Percentiles rank a stretch among this genome's conserved stretches.
Conservation (phyloP, 2,329 filamentous ascomycete species). For the Diaporthe citri region DNA sequence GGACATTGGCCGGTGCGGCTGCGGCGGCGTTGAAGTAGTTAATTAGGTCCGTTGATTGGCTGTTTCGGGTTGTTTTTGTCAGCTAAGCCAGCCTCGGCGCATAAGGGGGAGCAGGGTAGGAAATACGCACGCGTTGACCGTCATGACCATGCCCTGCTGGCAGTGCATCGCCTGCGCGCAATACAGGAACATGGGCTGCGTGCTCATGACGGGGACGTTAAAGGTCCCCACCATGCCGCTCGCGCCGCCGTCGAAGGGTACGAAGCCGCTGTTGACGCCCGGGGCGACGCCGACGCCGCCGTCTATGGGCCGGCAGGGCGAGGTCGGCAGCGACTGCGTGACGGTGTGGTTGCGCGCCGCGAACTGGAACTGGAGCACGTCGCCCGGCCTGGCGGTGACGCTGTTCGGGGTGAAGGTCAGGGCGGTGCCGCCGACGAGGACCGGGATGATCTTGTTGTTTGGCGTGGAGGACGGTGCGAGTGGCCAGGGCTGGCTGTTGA, state of each 20-base stretch:
- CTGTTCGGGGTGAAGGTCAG: slow-evolving; percentile 42
- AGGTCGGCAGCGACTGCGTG: slow-evolving; percentile 53
- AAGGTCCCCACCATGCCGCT: slow-evolving; percentile 57
- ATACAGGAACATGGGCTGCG: slow-evolving; percentile 63
- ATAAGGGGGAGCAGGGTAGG: no score
- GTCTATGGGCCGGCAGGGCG: slow-evolving; percentile 55
- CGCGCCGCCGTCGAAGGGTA: slow-evolving; percentile 53
- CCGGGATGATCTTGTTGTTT: slow-evolving; percentile 34
- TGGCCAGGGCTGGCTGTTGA: slow-evolving; percentile 25
- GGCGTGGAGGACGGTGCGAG: background rate
- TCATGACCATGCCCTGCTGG: slow-evolving; percentile 62
- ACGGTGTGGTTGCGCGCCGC: slow-evolving; percentile 46
- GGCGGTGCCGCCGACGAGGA: slow-evolving; percentile 42
- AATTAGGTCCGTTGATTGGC: slow-evolving; percentile 8
- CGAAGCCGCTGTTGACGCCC: slow-evolving; percentile 56
- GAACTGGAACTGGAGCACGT: slow-evolving; percentile 47
- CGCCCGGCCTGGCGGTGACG: slow-evolving; percentile 41
- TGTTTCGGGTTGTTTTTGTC: background rate
- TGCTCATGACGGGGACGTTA: slow-evolving; percentile 58
- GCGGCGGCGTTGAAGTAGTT: slow-evolving; percentile 30
- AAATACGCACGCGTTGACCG: slow-evolving; percentile 54
- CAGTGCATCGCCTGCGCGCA: slow-evolving; percentile 64
- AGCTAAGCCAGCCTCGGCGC: background rate
- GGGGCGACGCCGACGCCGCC: slow-evolving; percentile 43
- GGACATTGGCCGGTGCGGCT: background rate